These are phyloP conservation scores for Nemophila menziesii DNA, from an alignment of 257 asterid species.

Conservation along the genomic window DNA sequence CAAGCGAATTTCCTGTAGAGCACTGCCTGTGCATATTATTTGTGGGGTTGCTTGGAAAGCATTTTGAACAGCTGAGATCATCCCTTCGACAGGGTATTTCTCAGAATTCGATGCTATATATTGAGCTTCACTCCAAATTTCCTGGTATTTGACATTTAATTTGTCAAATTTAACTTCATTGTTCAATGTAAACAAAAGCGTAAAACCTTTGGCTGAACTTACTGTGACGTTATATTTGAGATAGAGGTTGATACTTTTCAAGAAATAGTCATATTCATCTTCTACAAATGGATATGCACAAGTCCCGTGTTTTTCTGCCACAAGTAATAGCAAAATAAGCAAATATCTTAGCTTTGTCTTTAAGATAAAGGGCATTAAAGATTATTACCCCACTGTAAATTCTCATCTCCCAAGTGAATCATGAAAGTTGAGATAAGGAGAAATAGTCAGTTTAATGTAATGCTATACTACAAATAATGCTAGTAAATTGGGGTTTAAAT, in stretches of 20 bases:
- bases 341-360: too few species aligned
- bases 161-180: too few species aligned
- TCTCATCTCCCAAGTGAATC: constrained; percentile 31
- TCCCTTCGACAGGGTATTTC: constrained; percentile 75
- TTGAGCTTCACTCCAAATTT: constrained; percentile 60
- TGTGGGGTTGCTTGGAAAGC: constrained; percentile 75
- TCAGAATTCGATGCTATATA: constrained; percentile 82
- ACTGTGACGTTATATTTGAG: constrained; percentile 81
- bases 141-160: constrained; percentile 24
- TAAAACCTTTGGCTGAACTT: constrained; percentile 18
- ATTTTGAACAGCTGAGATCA: constrained; percentile 70
- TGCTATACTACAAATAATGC: constrained; percentile 9
- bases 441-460: constrained; percentile 28
- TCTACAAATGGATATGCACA: constrained; percentile 56
- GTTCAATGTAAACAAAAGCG: too few species aligned
- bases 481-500: constrained; percentile 4
- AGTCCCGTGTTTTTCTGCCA: constrained; percentile 91
- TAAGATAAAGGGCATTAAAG: constrained; percentile 19
- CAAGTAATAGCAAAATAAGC: constrained; percentile 4
- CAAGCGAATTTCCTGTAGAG: constrained; percentile 60
- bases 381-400: constrained; percentile 76
- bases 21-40: constrained; percentile 53
- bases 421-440: constrained; percentile 26
- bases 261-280: constrained; percentile 69
- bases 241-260: constrained; percentile 54